Evolutionary conservation across 139 green algal species (phyloP).

Genomic region (Pleodorina starrii): DNA sequence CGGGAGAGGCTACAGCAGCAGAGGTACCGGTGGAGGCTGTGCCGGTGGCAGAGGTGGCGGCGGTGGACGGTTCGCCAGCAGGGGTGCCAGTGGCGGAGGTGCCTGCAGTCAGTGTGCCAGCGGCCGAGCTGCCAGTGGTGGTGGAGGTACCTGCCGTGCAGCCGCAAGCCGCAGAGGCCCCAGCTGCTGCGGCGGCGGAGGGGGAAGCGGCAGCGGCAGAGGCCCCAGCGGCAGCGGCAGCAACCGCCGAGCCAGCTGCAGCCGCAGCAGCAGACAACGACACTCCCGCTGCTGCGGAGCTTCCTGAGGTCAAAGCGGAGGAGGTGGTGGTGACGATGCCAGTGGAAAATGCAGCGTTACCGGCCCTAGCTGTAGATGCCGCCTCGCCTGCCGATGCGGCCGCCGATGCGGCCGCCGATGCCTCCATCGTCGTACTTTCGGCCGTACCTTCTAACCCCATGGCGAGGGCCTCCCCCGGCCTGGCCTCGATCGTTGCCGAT

Average conservation of each 20-base stretch:
- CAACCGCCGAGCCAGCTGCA: not conserved
- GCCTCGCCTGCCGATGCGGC: no score
- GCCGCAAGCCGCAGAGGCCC: not conserved
- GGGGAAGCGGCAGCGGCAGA: not conserved
- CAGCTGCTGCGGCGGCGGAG: not conserved
- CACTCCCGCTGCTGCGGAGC: no score
- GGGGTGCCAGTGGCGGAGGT: not conserved
- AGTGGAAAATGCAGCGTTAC: not conserved
- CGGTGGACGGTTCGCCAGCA: no score
- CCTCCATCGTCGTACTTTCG: no score
- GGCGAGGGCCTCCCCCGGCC: not conserved
- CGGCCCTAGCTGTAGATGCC: not conserved
- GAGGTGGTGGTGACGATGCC: no score
- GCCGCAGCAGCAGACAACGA: not conserved
- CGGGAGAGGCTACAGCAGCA: not conserved
- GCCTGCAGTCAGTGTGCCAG: not conserved
- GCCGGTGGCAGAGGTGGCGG: not conserved
- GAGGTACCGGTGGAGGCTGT: not conserved
- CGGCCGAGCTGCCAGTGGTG: not conserved
- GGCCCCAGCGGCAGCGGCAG: not conserved
- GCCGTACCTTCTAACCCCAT: no score
- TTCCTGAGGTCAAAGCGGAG: no score
- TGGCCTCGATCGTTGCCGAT: conserved; percentile 26
- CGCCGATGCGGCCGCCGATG: no score
- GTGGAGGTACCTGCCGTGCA: not conserved